Percentiles rank a stretch among this genome's conserved stretches.
These are phyloP conservation scores for Chalciporus chontae DNA, from an alignment of 768 basidiomycete species.

Conservation along the genomic window DNA sequence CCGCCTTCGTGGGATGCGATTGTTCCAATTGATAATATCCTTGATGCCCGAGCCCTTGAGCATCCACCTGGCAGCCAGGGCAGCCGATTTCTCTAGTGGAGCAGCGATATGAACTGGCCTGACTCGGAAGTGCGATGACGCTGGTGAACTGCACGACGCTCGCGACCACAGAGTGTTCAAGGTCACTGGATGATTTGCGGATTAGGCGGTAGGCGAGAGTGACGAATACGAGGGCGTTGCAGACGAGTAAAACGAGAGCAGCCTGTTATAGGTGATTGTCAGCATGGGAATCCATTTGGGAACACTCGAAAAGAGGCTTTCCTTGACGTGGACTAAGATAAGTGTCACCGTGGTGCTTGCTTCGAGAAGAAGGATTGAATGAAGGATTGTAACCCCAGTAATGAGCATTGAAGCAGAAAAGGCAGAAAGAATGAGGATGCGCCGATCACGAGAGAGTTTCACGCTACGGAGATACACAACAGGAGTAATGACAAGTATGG, in stretches of 20 bases:
- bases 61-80: too few species aligned
- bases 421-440: constrained; percentile 18
- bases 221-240: constrained; percentile 19
- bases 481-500: constrained; percentile 15
- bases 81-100: too few species aligned
- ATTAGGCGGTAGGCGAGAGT: constrained; percentile 15
- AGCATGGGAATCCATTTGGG: too few species aligned
- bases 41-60: too few species aligned
- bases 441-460: constrained; percentile 12
- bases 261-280: constrained; percentile 5
- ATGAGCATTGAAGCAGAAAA: constrained; percentile 25
- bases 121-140: constrained; percentile 16
- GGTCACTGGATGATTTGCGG: background rate
- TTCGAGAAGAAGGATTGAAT: constrained; percentile 21
- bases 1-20: too few species aligned
- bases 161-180: background rate
- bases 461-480: constrained; percentile 15
- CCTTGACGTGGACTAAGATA: constrained; percentile 25
- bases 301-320: background rate
- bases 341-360: background rate
- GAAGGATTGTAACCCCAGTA: constrained; percentile 18
- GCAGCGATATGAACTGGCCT: background rate
- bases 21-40: too few species aligned
- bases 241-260: constrained; percentile 19
- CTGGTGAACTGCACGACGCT: constrained; percentile 13